These are phyloP conservation scores for Lizanozyma gosingica DNA, from an alignment of 1,139 yeast species.

Conservation along the genomic window DNA sequence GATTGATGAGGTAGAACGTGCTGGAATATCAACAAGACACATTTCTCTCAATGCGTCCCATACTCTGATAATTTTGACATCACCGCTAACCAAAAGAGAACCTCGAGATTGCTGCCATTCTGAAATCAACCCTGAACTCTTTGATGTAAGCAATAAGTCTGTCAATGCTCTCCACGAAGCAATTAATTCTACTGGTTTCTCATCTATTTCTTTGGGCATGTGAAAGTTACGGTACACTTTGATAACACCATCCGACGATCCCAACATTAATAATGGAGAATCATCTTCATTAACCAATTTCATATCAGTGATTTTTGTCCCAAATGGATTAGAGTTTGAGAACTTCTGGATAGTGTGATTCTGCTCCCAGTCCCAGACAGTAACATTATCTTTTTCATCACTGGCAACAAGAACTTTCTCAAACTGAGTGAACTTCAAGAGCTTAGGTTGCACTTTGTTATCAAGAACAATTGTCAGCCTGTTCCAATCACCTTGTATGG, in stretches of 20 bases:
- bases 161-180: slow-evolving; percentile 93
- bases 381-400: slow-evolving; percentile 76
- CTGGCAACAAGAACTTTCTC: slow-evolving; percentile 76
- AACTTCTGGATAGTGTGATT: slow-evolving; percentile 54
- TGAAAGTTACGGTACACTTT: slow-evolving; percentile 77
- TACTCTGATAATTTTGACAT: slow-evolving; percentile 78
- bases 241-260: slow-evolving; percentile 90
- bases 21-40: slow-evolving; percentile 81
- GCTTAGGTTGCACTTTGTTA: slow-evolving; percentile 71
- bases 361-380: slow-evolving; percentile 85
- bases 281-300: slow-evolving; percentile 90
- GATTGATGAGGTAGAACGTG: slow-evolving; percentile 82
- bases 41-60: slow-evolving; percentile 98
- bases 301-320: slow-evolving; percentile 81
- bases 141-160: slow-evolving; percentile 71
- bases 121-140: slow-evolving; percentile 75
- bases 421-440: slow-evolving; percentile 79
- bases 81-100: slow-evolving; percentile 86
- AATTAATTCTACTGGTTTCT: slow-evolving; percentile 45
- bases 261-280: slow-evolving; percentile 71
- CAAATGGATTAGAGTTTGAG: slow-evolving; percentile 78
- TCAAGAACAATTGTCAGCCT: slow-evolving; percentile 52
- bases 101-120: slow-evolving; percentile 99
- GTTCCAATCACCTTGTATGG: slow-evolving; percentile 83
- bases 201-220: slow-evolving; percentile 26